phyloP scores from a whole-genome alignment of 345 rosid species.

The Kernera saxatilis region DNA sequence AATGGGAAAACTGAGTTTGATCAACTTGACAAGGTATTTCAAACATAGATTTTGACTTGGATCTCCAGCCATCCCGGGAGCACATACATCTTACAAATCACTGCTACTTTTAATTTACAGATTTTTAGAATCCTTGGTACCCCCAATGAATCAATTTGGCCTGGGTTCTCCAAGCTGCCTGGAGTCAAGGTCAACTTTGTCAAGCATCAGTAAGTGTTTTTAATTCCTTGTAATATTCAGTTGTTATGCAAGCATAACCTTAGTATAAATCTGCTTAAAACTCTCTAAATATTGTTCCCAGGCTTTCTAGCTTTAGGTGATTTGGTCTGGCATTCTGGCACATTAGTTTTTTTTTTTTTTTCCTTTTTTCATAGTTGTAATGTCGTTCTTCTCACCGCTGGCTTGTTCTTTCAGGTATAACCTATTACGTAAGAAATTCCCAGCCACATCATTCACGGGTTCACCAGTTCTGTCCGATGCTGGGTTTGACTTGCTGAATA shows the following conservation, averaged over 20 bases:
- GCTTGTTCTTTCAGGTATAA: slow-evolving; percentile 79
- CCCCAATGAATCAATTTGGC: slow-evolving; percentile 96
- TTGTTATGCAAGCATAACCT: slow-evolving; percentile 15
- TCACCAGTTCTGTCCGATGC: slow-evolving; percentile 95
- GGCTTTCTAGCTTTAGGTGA: slow-evolving; percentile 88
- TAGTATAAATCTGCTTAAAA: slow-evolving; percentile 39
- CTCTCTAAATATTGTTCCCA: slow-evolving; percentile 61
- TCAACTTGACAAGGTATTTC: slow-evolving; percentile 92
- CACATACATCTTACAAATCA: background rate
- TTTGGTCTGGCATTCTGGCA: slow-evolving; percentile 84
- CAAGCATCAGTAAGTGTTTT: slow-evolving; percentile 85
- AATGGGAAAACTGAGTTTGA: slow-evolving; percentile 95
- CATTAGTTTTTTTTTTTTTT: slow-evolving; percentile 46
- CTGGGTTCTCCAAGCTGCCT: slow-evolving; percentile 89
- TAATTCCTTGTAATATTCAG: slow-evolving; percentile 5
- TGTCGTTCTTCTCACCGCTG: slow-evolving; percentile 40
- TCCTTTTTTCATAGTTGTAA: slow-evolving; percentile 31
- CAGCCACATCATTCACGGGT: slow-evolving; percentile 95
- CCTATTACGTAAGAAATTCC: slow-evolving; percentile 90
- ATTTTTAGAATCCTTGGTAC: slow-evolving; percentile 89
- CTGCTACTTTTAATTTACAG: slow-evolving; percentile 36
- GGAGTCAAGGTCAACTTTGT: slow-evolving; percentile 98
- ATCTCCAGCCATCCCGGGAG: background rate
- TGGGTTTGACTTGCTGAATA: slow-evolving; percentile 95
- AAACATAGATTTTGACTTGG: background rate